These are phyloP conservation scores for Irpex sp. DNA, from an alignment of 1,284 basidiomycete genomes.

Conservation along the genomic window DNA sequence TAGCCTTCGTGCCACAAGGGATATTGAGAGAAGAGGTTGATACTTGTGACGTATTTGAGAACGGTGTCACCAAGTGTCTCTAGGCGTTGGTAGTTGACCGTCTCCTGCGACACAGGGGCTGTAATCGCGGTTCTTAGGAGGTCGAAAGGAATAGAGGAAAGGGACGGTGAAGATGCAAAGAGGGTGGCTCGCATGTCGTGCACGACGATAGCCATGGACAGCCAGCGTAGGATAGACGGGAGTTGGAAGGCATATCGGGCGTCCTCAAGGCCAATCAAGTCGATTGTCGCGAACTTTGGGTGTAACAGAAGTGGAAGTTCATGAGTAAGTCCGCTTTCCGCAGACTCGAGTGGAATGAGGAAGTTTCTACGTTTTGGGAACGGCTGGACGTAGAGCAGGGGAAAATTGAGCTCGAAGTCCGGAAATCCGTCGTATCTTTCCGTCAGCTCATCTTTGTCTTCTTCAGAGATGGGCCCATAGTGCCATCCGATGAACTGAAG, in stretches of 20 bases:
- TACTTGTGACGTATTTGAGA: slow-evolving; percentile 60
- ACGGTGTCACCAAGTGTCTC: slow-evolving; percentile 79
- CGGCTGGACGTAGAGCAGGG: slow-evolving; percentile 48
- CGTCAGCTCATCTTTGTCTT: slow-evolving; percentile 44
- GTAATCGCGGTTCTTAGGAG: slow-evolving; percentile 51
- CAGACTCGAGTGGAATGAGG: slow-evolving; percentile 38
- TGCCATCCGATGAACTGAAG: slow-evolving; percentile 55
- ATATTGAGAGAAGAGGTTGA: slow-evolving; percentile 63
- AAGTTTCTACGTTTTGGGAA: slow-evolving; percentile 57
- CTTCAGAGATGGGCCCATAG: slow-evolving; percentile 33
- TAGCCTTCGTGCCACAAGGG: slow-evolving; percentile 79
- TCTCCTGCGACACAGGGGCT: slow-evolving; percentile 54
- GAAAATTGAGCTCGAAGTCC: slow-evolving; percentile 45
- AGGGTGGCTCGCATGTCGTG: slow-evolving; percentile 42
- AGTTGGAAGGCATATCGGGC: slow-evolving; percentile 49
- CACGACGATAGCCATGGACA: slow-evolving; percentile 46
- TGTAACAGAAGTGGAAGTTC: slow-evolving; percentile 34
- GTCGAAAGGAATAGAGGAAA: slow-evolving; percentile 39
- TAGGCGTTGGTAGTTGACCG: slow-evolving; percentile 66
- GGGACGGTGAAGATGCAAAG: slow-evolving; percentile 30
- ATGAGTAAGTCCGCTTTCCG: slow-evolving; percentile 16
- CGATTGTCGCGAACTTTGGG: slow-evolving; percentile 37
- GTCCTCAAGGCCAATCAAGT: slow-evolving; percentile 47
- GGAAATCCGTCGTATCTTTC: slow-evolving; percentile 27
- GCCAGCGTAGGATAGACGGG: slow-evolving; percentile 58